phyloP scores from a whole-genome alignment of 192 early-diverging fungal genomes.

The Chytriomyces sp. region DNA sequence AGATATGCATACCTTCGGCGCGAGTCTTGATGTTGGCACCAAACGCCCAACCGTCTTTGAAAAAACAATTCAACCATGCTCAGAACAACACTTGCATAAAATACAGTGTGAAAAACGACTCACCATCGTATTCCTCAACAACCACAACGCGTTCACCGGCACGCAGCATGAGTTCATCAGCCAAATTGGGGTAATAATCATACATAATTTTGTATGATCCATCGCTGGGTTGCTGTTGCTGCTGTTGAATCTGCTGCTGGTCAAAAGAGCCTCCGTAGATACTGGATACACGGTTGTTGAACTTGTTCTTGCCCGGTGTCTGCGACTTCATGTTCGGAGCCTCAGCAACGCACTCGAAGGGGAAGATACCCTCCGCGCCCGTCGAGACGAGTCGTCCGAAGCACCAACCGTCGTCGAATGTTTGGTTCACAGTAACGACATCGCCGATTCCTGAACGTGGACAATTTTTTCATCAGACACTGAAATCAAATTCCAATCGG shows the following conservation, averaged over 20 bases:
- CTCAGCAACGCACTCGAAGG: neutral
- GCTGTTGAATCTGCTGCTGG: neutral
- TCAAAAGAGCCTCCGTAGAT: conserved; percentile 3
- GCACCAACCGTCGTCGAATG: conserved; percentile 24
- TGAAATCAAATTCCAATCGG: no score
- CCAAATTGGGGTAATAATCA: conserved; percentile 24
- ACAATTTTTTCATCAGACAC: no score
- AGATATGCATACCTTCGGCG: neutral
- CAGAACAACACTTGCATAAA: neutral
- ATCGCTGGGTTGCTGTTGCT: neutral
- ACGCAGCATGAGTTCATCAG: conserved; percentile 13
- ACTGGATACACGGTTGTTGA: conserved; percentile 14
- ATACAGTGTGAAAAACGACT: no score
- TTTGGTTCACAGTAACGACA: conserved; percentile 5
- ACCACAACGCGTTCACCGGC: neutral
- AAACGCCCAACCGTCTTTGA: neutral
- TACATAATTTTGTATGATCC: conserved; percentile 9
- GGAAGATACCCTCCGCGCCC: conserved; percentile 2
- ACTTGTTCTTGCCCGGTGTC: neutral
- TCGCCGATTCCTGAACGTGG: conserved; percentile 18
- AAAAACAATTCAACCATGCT: neutral
- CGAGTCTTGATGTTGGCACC: neutral
- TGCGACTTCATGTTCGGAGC: neutral
- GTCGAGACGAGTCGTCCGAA: conserved; percentile 5
- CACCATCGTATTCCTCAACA: conserved; percentile 37